Evolutionary conservation across 2,329 filamentous ascomycete genomes (phyloP).

Genomic region (Sarocladiaceae sp.): DNA sequence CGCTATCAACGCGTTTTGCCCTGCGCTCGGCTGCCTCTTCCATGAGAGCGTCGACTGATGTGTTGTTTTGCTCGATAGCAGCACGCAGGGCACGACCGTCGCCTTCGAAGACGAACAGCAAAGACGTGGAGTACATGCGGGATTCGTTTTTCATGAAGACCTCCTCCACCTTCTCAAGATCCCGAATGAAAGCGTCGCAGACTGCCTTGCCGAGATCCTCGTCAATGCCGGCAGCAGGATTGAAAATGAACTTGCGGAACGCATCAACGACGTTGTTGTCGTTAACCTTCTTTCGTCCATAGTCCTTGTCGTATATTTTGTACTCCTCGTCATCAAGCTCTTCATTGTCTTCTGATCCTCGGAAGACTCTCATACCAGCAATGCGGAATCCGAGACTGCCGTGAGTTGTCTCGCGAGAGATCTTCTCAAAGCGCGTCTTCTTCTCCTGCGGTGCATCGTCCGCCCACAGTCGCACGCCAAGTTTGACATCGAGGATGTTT

Average conservation of each 20-base stretch:
- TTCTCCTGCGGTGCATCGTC: constrained; percentile 59
- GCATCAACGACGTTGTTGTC: constrained; percentile 47
- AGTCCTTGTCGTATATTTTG: constrained; percentile 57
- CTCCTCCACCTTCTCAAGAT: constrained; percentile 45
- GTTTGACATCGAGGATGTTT: constrained; percentile 90
- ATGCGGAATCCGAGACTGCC: constrained; percentile 55
- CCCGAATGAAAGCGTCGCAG: constrained; percentile 45
- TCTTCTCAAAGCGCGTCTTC: constrained; percentile 53
- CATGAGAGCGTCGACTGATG: constrained; percentile 47
- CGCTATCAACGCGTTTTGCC: constrained; percentile 48
- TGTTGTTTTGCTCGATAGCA: constrained; percentile 49
- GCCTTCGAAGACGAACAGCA: constrained; percentile 60
- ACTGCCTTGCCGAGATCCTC: constrained; percentile 50
- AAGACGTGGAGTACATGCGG: constrained; percentile 57
- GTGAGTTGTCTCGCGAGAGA: constrained; percentile 53
- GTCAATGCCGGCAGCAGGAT: constrained; percentile 51
- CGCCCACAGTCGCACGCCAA: constrained; percentile 81
- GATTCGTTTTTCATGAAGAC: constrained; percentile 50
- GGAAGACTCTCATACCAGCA: constrained; percentile 59
- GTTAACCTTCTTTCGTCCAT: constrained; percentile 47
- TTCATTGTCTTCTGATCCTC: constrained; percentile 44
- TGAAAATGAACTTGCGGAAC: constrained; percentile 53
- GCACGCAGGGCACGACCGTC: constrained; percentile 48
- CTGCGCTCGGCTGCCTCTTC: constrained; percentile 21
- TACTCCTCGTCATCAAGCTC: constrained; percentile 50